Conservation (phyloP, 2,329 filamentous ascomycete genomes). For the Chaetoscypha palmicola region DNA sequence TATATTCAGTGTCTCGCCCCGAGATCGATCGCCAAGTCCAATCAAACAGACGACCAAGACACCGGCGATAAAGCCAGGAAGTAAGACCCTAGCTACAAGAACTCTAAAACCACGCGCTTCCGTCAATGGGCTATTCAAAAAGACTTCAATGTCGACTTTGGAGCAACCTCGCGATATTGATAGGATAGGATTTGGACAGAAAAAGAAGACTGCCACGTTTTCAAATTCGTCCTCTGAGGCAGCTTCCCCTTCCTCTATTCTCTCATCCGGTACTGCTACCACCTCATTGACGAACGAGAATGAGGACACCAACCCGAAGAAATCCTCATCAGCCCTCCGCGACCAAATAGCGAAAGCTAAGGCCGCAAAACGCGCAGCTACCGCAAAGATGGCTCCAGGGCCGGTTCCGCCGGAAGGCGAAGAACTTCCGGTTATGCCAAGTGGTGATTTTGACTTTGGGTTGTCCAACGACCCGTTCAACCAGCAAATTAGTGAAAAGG, state of each 20-base stretch:
- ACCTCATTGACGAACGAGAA: slow-evolving; percentile 27
- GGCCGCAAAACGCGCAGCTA: slow-evolving; percentile 60
- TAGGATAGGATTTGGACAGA: slow-evolving; percentile 20
- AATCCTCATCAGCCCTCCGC: slow-evolving; percentile 73
- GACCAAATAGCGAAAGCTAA: slow-evolving; percentile 93
- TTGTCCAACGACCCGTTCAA: slow-evolving; percentile 64
- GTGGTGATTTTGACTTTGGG: slow-evolving; percentile 52
- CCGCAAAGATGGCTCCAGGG: slow-evolving; percentile 32
- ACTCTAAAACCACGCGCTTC: slow-evolving; percentile 46
- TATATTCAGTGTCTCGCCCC: slow-evolving; percentile 27
- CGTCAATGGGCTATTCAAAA: slow-evolving; percentile 46
- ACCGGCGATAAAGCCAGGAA: slow-evolving; percentile 32
- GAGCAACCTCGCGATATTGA: slow-evolving; percentile 26
- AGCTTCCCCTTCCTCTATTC: slow-evolving; percentile 18
- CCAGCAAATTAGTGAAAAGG: slow-evolving; percentile 48
- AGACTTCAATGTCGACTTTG: slow-evolving; percentile 43
- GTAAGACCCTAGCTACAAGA: slow-evolving; percentile 41
- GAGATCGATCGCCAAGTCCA: slow-evolving; percentile 31
- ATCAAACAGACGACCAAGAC: slow-evolving; percentile 23
- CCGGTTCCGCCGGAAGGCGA: slow-evolving; percentile 17
- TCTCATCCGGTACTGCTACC: slow-evolving; percentile 14
- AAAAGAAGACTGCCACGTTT: slow-evolving; percentile 23
- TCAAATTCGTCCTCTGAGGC: slow-evolving; percentile 26
- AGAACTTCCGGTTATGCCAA: slow-evolving; percentile 39
- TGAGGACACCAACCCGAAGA: slow-evolving; percentile 42